Evolutionary conservation across 129 eudicot genomes (phyloP), one percentile per base, ranked within the genome.

Genomic region (Deinandra increscens): DNA sequence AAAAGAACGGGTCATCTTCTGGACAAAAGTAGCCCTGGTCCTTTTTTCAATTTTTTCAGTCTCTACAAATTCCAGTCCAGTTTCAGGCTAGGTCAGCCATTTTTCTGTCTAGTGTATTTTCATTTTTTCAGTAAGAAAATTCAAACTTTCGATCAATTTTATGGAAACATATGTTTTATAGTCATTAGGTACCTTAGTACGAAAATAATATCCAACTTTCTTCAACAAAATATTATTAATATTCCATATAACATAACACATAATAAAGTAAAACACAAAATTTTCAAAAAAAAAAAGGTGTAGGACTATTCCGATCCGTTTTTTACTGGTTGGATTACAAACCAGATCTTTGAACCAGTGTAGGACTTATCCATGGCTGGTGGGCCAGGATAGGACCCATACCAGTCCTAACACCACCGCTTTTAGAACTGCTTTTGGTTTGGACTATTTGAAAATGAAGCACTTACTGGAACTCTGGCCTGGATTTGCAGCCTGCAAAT

Each of bases 401-500:
- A 46, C 54, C 20, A 46, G 54, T 46, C 54, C 59, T 51, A 18
- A 50, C 9, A 12, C 0, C 12, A 4, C 23, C 29, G 4, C 4
- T 50, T 17, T 18, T 50, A 50, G 58, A 50, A 50, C 5, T 9
- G 29, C 59, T 8, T 18, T 19, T 22, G 33, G 11, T 19, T 9
- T 19, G 29, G 8, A 51, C 59, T 22, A 51, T 4, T 19, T 51
- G 44, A 23, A 0, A 10, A 38, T 34, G 38, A 3, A 60, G 61
- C 4, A 81, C 97, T 84, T 86, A 92, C 98, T 86, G 29, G 91
- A 67, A 84, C 65, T 86, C 88, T 88, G 88, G 67, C 73, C 81
- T 1, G 89, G 51, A 72, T 84, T 88, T 51, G 83, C 66, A 75
- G 50, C 83, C 98, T 86, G 85, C 82, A 74, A 63, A 49, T 5